Evolutionary conservation across 768 basidiomycete species (phyloP).

Genomic region (Pisolithus marmoratus): DNA sequence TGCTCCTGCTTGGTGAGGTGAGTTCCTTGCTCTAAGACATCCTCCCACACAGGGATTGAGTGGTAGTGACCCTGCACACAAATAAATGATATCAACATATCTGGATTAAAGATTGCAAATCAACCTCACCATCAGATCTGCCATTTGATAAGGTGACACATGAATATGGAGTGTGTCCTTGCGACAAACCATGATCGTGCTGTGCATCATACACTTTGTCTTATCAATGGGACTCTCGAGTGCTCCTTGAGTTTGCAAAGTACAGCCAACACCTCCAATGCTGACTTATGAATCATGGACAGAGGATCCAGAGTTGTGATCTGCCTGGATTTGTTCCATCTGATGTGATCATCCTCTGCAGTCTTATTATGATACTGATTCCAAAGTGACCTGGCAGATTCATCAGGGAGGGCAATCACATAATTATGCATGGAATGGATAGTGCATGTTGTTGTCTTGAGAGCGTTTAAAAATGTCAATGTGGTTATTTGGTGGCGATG

Average conservation of each 20-base stretch:
- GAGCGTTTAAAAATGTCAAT: constrained; percentile 63
- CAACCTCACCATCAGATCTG: constrained; percentile 32
- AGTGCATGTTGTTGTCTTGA: constrained; percentile 75
- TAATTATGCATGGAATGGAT: constrained; percentile 81
- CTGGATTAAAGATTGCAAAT: constrained; percentile 40
- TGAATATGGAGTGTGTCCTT: constrained; percentile 31
- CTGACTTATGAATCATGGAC: constrained; percentile 64
- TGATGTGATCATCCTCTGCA: constrained; percentile 25
- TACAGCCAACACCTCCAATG: constrained; percentile 72
- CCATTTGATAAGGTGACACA: constrained; percentile 40
- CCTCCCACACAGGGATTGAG: constrained; percentile 77
- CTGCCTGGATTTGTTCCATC: constrained; percentile 26
- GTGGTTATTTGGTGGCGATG: constrained; percentile 8
- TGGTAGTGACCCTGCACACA: constrained; percentile 62
- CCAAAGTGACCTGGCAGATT: constrained; percentile 50
- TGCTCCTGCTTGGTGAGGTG: constrained; percentile 42
- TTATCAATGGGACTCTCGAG: constrained; percentile 64
- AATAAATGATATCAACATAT: constrained; percentile 62
- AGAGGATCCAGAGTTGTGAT: constrained; percentile 49
- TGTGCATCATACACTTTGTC: constrained; percentile 82
- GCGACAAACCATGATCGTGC: constrained; percentile 55
- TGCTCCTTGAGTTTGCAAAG: constrained; percentile 81
- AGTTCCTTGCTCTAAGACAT: constrained; percentile 46
- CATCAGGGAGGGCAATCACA: no score
- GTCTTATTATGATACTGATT: constrained; percentile 53